Evolutionary conservation across 192 early-diverging fungal species (phyloP).

Genomic region (Backusella morwellensis): DNA sequence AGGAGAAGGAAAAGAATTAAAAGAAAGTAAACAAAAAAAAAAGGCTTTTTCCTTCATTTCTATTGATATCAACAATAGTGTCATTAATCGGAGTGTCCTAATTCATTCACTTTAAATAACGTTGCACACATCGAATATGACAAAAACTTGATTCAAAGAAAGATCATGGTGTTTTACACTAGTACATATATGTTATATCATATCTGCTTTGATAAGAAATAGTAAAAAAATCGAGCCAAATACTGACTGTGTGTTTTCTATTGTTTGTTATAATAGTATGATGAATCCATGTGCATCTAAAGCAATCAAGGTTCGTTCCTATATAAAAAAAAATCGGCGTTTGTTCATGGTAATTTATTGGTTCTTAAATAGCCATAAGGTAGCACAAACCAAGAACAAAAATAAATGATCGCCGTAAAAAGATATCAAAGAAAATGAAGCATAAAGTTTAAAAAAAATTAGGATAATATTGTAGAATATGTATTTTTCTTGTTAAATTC

Average conservation of each 20-base stretch:
- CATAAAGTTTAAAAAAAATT: not conserved
- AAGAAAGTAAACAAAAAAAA: conserved; percentile 1
- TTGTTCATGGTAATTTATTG: not conserved
- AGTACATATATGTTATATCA: not conserved
- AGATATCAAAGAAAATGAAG: not conserved
- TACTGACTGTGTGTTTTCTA: not conserved
- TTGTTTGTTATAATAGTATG: not conserved
- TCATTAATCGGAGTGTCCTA: not conserved
- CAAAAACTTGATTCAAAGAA: not conserved
- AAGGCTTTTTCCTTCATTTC: not conserved
- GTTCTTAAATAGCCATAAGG: not conserved
- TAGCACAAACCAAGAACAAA: not conserved
- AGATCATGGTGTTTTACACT: not conserved
- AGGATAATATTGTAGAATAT: not conserved
- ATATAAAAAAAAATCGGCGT: not conserved
- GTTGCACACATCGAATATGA: not conserved
- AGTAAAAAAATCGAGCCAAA: not conserved
- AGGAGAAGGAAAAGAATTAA: not conserved
- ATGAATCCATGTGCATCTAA: not conserved
- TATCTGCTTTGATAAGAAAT: not conserved
- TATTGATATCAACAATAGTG: not conserved
- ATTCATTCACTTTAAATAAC: not conserved
- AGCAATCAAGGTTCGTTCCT: not conserved
- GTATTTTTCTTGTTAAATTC: not conserved
- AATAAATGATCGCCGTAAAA: not conserved